phyloP scores from a whole-genome alignment of 2,329 filamentous ascomycete species.

The Neonectria punicea region DNA sequence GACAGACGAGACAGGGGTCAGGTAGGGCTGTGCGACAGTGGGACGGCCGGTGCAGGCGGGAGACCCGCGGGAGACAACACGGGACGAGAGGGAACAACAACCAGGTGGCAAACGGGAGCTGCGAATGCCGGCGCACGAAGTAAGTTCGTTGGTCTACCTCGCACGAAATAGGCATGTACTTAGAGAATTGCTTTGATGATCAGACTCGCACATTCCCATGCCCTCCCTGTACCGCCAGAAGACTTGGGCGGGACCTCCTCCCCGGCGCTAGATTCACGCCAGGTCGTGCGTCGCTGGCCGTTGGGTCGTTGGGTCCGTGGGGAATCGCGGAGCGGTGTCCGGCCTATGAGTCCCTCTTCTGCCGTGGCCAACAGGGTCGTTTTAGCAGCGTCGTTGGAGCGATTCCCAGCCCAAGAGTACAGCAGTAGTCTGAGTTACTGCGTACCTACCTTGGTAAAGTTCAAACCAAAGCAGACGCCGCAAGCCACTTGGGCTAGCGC shows the following conservation, averaged over 20 bases:
- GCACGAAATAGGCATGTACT: too few relatives aligned
- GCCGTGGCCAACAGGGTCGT: conserved; percentile 12
- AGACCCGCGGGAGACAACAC: neutral
- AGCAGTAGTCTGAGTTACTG: neutral
- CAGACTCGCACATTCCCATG: neutral
- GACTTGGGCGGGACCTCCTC: neutral
- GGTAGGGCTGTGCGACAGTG: conserved; percentile 16
- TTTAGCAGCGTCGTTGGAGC: neutral
- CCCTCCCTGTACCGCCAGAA: too few relatives aligned
- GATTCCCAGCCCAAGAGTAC: too few relatives aligned
- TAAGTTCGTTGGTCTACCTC: too few relatives aligned
- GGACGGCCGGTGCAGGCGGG: neutral
- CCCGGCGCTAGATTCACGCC: conserved; percentile 30
- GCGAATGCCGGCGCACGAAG: neutral
- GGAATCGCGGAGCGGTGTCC: conserved; percentile 6
- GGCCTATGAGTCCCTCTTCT: too few relatives aligned
- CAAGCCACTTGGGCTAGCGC: conserved; percentile 8
- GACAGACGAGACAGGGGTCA: neutral
- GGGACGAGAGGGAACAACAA: neutral
- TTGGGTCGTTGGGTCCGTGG: conserved; percentile 12
- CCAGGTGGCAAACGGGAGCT: neutral
- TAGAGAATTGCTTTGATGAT: too few relatives aligned
- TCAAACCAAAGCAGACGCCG: neutral
- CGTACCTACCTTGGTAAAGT: too few relatives aligned
- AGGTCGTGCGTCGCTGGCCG: conserved; percentile 3